A percentile compares a stretch with the other conserved stretches of the same genome.
These are phyloP conservation scores for Brassica incana DNA, from an alignment of 345 rosid species.

Conservation along the genomic window DNA sequence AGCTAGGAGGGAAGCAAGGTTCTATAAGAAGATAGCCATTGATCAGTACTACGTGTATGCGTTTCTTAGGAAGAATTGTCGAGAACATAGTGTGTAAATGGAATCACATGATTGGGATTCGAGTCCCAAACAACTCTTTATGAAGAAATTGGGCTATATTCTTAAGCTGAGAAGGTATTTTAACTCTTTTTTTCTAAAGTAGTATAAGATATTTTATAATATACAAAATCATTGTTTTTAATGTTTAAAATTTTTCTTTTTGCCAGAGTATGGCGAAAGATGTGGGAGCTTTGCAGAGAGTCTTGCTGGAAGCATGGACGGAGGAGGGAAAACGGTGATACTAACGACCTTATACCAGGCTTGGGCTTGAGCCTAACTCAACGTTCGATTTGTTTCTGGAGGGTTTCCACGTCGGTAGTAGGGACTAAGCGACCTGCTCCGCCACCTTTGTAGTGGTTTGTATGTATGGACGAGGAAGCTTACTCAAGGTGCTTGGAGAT, in stretches of 20 bases:
- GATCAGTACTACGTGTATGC: too few relatives aligned
- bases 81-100: too few relatives aligned
- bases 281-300: background rate
- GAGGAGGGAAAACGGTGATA: slow-evolving; percentile 49
- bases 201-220: too few relatives aligned
- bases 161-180: background rate
- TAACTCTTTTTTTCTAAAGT: background rate
- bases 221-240: too few relatives aligned
- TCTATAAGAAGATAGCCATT: too few relatives aligned
- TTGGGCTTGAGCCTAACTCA: slow-evolving; percentile 53
- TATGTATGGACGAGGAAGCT: slow-evolving; percentile 49
- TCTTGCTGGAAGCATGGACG: slow-evolving; percentile 2
- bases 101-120: too few relatives aligned
- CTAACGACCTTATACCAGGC: slow-evolving; percentile 51
- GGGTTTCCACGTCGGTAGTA: slow-evolving; percentile 45
- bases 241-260: background rate
- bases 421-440: slow-evolving; percentile 40
- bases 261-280: background rate
- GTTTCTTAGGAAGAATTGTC: too few relatives aligned
- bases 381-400: slow-evolving; percentile 54
- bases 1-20: too few relatives aligned
- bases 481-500: slow-evolving; percentile 41
- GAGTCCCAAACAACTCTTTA: too few relatives aligned
- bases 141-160: background rate
- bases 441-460: slow-evolving; percentile 48